phyloP scores from a whole-genome alignment of 2,329 filamentous ascomycete species.

The Sporothrix curviconia region DNA sequence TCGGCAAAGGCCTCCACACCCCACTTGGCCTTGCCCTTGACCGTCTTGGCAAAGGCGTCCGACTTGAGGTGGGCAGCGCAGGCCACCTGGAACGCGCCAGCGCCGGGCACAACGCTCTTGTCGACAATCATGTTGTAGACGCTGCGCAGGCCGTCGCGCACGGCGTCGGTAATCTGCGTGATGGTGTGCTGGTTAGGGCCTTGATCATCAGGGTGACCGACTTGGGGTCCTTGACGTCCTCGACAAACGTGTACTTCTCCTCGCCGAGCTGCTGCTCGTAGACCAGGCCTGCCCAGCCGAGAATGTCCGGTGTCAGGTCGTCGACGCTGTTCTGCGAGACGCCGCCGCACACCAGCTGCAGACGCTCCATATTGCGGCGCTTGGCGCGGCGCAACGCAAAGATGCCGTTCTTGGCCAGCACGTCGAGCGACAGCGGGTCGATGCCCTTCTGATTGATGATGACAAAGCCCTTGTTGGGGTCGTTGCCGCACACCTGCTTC shows the following conservation, averaged over 20 bases:
- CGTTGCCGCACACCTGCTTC: constrained; percentile 91
- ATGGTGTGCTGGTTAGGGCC: constrained; percentile 95
- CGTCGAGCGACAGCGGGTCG: constrained; percentile 89
- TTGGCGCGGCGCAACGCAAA: constrained; percentile 90
- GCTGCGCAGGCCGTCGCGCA: constrained; percentile 86
- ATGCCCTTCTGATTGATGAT: constrained; percentile 99
- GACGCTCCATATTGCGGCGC: constrained; percentile 96
- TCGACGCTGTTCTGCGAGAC: constrained; percentile 93
- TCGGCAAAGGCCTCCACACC: constrained; percentile 93
- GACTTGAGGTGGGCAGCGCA: constrained; percentile 82
- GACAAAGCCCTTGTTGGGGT: constrained; percentile 91
- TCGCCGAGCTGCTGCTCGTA: constrained; percentile 97
- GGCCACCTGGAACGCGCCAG: constrained; percentile 91
- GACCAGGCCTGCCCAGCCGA: constrained; percentile 93
- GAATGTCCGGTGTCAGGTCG: constrained; percentile 75
- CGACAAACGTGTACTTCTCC: constrained; percentile 98
- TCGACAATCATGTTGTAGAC: constrained; percentile 99
- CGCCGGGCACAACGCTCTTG: constrained; percentile 87
- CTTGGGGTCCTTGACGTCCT: constrained; percentile 98
- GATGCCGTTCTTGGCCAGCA: constrained; percentile 96
- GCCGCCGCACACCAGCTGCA: constrained; percentile 91
- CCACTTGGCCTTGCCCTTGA: constrained; percentile 97
- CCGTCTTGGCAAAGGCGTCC: constrained; percentile 76
- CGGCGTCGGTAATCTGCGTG: constrained; percentile 90
- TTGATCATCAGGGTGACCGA: constrained; percentile 97